These are phyloP conservation scores for Coemansia sp. DNA, from an alignment of 192 early-diverging fungal genomes.

Conservation along the genomic window DNA sequence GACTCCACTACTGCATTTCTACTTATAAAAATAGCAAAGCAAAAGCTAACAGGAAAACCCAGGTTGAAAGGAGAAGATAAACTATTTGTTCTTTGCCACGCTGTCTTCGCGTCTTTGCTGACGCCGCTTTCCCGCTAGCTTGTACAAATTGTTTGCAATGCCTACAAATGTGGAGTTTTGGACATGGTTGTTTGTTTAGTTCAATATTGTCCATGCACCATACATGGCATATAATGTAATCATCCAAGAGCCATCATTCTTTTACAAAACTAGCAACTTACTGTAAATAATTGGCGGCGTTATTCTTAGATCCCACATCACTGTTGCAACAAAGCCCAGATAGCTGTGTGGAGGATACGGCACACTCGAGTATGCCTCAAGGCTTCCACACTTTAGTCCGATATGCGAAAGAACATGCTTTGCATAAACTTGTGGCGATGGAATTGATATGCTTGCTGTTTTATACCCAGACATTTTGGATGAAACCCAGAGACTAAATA, in stretches of 20 bases:
- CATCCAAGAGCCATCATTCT: background rate
- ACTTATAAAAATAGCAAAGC: too few relatives aligned
- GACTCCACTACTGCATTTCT: too few relatives aligned
- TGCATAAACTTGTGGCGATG: constrained; percentile 78
- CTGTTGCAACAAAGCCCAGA: constrained; percentile 33
- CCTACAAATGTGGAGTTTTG: constrained; percentile 22
- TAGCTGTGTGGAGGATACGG: constrained; percentile 53
- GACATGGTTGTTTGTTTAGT: background rate
- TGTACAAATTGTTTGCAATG: constrained; percentile 49
- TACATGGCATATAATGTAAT: background rate
- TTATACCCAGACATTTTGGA: constrained; percentile 93
- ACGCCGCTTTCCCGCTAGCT: constrained; percentile 37
- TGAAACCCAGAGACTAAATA: constrained; percentile 93
- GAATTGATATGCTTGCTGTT: constrained; percentile 70
- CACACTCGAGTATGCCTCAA: constrained; percentile 35
- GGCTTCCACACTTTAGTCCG: constrained; percentile 64
- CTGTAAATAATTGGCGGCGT: constrained; percentile 42
- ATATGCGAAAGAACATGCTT: constrained; percentile 68
- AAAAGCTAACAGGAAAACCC: too few relatives aligned
- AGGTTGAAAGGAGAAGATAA: too few relatives aligned
- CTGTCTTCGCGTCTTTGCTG: background rate
- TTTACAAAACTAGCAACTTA: constrained; percentile 22
- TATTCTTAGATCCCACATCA: constrained; percentile 46
- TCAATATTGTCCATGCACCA: background rate
- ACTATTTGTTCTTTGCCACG: background rate